A percentile compares a stretch with the other conserved stretches of the same genome.
Conservation (phyloP, 2,329 filamentous ascomycete genomes). For the Phaeosphaeriaceae sp. region DNA sequence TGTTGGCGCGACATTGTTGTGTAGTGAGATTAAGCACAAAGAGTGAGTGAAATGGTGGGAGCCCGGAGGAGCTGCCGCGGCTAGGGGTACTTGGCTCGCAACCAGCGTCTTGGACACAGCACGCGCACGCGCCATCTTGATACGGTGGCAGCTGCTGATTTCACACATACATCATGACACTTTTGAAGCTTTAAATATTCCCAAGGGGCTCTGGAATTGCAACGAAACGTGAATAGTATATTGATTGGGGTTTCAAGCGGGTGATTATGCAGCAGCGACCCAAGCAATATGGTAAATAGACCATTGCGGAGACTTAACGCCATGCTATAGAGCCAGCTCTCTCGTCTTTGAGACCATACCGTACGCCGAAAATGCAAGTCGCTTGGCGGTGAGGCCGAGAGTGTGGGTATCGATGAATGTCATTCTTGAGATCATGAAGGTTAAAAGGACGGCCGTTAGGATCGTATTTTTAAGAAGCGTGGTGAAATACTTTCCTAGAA, state of each 20-base stretch:
- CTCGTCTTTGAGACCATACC: conserved; percentile 15
- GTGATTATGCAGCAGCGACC: not conserved
- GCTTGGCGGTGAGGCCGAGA: conserved; percentile 11
- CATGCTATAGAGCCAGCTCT: conserved; percentile 18
- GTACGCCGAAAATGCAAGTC: conserved; percentile 36
- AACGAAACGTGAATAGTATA: too few relatives aligned
- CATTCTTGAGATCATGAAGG: conserved; percentile 20
- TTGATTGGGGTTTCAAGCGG: too few relatives aligned
- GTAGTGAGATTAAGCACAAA: not conserved
- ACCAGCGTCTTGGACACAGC: conserved; percentile 17
- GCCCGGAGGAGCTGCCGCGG: conserved; percentile 4
- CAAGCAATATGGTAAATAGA: not conserved
- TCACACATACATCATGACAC: not conserved
- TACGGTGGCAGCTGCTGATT: too few relatives aligned
- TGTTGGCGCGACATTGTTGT: conserved; percentile 25
- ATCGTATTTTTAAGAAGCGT: conserved; percentile 7
- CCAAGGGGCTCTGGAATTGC: too few relatives aligned
- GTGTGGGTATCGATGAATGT: conserved; percentile 40
- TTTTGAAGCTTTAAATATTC: too few relatives aligned
- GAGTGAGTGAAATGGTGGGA: not conserved
- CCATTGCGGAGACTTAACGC: conserved; percentile 13
- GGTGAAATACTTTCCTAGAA: conserved; percentile 19
- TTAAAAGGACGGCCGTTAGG: conserved; percentile 23
- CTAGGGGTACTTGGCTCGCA: conserved; percentile 18
- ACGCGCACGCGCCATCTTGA: too few relatives aligned